These are phyloP conservation scores for Bipolaris oryzae DNA, from an alignment of 2,329 filamentous ascomycete species.

Conservation along the genomic window DNA sequence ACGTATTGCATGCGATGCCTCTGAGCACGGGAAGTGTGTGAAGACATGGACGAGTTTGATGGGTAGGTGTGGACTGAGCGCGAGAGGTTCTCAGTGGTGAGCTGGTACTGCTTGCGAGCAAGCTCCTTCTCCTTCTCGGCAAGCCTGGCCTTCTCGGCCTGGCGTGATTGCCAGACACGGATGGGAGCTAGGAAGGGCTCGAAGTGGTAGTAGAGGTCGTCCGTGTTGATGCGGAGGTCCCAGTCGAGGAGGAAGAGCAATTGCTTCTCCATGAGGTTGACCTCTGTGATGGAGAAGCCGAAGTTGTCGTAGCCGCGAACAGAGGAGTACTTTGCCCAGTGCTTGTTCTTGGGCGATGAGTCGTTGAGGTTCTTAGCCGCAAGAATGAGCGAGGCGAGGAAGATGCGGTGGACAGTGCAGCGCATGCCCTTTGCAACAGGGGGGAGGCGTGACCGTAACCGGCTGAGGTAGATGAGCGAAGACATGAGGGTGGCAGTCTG, in stretches of 20 bases:
- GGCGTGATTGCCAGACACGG: slow-evolving; percentile 63
- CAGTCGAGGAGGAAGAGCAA: slow-evolving; percentile 92
- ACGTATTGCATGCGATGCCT: slow-evolving; percentile 34
- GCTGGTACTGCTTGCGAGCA: slow-evolving; percentile 46
- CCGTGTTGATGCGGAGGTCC: slow-evolving; percentile 83
- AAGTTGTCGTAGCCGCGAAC: slow-evolving; percentile 77
- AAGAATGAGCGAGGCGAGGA: slow-evolving; percentile 82
- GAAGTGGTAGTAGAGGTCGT: slow-evolving; percentile 85
- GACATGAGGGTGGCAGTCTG: slow-evolving; percentile 98
- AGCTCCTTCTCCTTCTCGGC: slow-evolving; percentile 53
- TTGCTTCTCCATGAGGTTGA: slow-evolving; percentile 99
- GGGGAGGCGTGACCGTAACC: slow-evolving; percentile 82
- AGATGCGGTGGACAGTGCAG: slow-evolving; percentile 97
- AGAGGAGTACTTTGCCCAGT: slow-evolving; percentile 94
- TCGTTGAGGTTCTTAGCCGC: slow-evolving; percentile 98
- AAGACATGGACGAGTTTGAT: slow-evolving; percentile 41
- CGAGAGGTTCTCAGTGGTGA: slow-evolving; percentile 50
- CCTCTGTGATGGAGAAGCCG: slow-evolving; percentile 91
- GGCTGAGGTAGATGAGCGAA: slow-evolving; percentile 87
- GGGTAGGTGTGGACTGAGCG: slow-evolving; percentile 45
- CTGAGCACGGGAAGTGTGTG: slow-evolving; percentile 39
- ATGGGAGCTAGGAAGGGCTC: slow-evolving; percentile 89
- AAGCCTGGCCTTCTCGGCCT: slow-evolving; percentile 60
- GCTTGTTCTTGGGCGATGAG: slow-evolving; percentile 99
- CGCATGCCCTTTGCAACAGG: slow-evolving; percentile 94